A percentile compares a stretch with the other conserved stretches of the same genome.
Evolutionary conservation across 2,329 filamentous ascomycete genomes (phyloP).

Genomic region (Endoconidiophora polonica): DNA sequence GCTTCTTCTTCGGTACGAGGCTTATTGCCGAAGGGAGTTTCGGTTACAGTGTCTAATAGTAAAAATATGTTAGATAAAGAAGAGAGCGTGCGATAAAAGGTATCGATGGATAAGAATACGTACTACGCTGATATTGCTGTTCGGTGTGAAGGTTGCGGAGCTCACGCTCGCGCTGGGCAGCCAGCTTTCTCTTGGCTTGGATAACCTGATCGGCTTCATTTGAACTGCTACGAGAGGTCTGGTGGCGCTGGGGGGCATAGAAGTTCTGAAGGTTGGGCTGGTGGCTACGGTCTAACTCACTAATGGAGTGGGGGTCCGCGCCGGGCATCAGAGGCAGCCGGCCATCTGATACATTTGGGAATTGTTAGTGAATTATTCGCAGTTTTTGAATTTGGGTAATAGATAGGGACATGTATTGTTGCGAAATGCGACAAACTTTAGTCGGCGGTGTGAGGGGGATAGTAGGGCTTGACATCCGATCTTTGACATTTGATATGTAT

Average conservation of each 20-base stretch:
- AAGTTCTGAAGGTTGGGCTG: slow-evolving; percentile 68
- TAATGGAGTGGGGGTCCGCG: slow-evolving; percentile 67
- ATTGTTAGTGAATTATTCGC: too few relatives aligned
- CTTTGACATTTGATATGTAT: too few relatives aligned
- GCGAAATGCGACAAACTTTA: too few relatives aligned
- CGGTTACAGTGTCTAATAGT: slow-evolving; percentile 33
- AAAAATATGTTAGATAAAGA: neutral
- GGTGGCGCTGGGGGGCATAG: slow-evolving; percentile 79
- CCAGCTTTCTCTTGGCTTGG: slow-evolving; percentile 98
- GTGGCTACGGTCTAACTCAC: slow-evolving; percentile 60
- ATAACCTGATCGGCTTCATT: slow-evolving; percentile 95
- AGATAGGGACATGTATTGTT: too few relatives aligned
- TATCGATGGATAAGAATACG: slow-evolving; percentile 22
- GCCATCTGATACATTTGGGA: slow-evolving; percentile 36
- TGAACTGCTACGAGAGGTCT: slow-evolving; percentile 56
- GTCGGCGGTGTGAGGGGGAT: too few relatives aligned
- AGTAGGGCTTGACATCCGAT: too few relatives aligned
- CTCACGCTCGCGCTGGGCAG: slow-evolving; percentile 95
- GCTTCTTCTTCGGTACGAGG: slow-evolving; percentile 91
- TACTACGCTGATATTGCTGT: slow-evolving; percentile 99
- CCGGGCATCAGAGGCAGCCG: slow-evolving; percentile 34
- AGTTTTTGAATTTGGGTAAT: too few relatives aligned
- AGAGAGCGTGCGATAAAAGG: neutral
- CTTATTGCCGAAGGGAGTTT: slow-evolving; percentile 36
- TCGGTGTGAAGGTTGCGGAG: slow-evolving; percentile 99